phyloP scores from a whole-genome alignment of 768 basidiomycete genomes.

The Termitomyces sp. region DNA sequence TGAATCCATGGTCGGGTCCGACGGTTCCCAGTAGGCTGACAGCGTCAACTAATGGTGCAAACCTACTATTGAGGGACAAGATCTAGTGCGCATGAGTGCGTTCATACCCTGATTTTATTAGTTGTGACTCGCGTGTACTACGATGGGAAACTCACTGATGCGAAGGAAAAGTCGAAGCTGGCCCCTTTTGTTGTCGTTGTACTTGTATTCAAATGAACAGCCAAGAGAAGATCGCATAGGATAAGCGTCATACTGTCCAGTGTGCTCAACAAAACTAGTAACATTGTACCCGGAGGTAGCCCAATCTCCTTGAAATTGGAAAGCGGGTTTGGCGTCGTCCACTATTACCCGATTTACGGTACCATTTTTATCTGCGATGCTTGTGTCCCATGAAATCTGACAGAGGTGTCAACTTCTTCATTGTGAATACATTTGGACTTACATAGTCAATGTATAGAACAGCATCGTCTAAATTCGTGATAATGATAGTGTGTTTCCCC shows the following conservation, averaged over 20 bases:
- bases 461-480: not conserved
- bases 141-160: not conserved
- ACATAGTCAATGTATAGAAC: conserved; percentile 5
- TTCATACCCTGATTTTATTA: not conserved
- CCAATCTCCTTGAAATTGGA: conserved; percentile 3
- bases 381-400: conserved; percentile 1
- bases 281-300: not conserved
- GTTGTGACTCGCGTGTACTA: not conserved
- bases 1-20: conserved; percentile 7
- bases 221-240: not conserved
- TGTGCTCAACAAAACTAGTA: not conserved
- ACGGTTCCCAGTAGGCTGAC: not conserved
- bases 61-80: not conserved
- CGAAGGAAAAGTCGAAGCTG: not conserved
- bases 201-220: not conserved
- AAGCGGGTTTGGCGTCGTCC: conserved; percentile 2
- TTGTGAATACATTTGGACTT: not conserved
- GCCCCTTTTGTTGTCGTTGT: not conserved
- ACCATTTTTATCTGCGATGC: not conserved
- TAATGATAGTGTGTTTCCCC: not conserved
- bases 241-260: conserved; percentile 6
- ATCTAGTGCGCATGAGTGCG: not conserved
- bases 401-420: not conserved
- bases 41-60: not conserved
- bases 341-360: not conserved